Base-by-base conservation (phyloP, 2,329 filamentous ascomycete genomes). In the Phyllosticta paracitricarpa region DNA sequence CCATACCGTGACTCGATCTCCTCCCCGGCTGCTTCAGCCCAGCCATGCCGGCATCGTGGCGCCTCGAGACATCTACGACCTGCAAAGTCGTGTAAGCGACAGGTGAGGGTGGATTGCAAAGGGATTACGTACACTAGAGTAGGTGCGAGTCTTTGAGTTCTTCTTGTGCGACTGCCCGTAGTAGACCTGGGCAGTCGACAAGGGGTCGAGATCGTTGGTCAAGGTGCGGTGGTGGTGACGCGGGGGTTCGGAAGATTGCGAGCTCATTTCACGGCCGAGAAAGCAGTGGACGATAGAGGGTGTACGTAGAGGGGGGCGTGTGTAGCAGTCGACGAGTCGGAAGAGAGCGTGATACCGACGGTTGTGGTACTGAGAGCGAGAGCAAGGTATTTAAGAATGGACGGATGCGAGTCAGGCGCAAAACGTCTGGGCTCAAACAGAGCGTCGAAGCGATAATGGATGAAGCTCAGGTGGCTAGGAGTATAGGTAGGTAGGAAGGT, bases 121-220 rank as follows among this genome's bases (percentile, higher is more conserved):
- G 40, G 4, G 5, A n/a, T 4, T 14, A n/a, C 81, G 71, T 75
- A 84, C 82, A 63, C 80, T 77, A 40, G 82, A 84, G 68, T 82
- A 81, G 4, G 82, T 82, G 63, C 82, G 76, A 54, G 74, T 74
- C 60, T 80, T 76, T 63, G 75, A 73, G 68, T 79, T 78, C 67
- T 76, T 76, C 64, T 73, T 71, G 64, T 79, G 75, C 62, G 77
- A 77, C 58, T 80, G 76, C 65, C 83, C 82, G 73, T 86, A 86
- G 72, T 86, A 86, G 65, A 84, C 73, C 63, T 82, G 78, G 8
- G 83, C 78, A 51, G 82, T 76, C 48, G 82, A 82, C 67, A 80
- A 81, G 4, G 84, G 83, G 70, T 86, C 83, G 65, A 78, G 69
- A 62, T 74, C 74, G 63, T 62, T 66, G 58, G 78, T 78, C 62